Conservation (phyloP, 495 filamentous ascomycete species). For the Penicilliopsis zonata region DNA sequence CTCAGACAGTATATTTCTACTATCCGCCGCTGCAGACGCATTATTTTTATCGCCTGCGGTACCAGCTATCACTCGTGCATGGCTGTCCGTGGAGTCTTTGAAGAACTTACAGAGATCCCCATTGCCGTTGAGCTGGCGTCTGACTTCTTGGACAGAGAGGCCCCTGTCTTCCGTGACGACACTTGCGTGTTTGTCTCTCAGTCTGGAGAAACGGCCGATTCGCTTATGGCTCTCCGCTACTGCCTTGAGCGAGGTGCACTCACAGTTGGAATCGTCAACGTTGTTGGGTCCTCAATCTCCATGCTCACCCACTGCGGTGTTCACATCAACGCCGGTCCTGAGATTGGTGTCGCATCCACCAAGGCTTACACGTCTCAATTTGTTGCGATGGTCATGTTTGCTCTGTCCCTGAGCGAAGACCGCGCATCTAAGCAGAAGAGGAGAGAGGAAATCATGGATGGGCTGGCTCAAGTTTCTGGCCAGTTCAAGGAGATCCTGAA, state of each 20-base stretch:
- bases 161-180: slow-evolving; percentile 98
- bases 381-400: slow-evolving; percentile 99
- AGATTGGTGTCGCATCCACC: slow-evolving; percentile 97
- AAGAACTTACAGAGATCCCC: slow-evolving; percentile 95
- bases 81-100: slow-evolving; percentile 94
- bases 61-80: slow-evolving; percentile 98
- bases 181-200: slow-evolving; percentile 98
- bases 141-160: slow-evolving; percentile 93
- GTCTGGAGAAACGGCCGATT: slow-evolving; percentile 98
- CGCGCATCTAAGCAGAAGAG: slow-evolving; percentile 88
- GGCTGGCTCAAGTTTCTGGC: slow-evolving; percentile 69
- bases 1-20: slow-evolving; percentile 91
- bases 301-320: slow-evolving; percentile 98
- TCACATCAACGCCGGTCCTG: slow-evolving; percentile 96
- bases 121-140: slow-evolving; percentile 95
- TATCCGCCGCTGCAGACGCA: slow-evolving; percentile 86
- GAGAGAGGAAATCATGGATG: slow-evolving; percentile 93
- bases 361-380: slow-evolving; percentile 99
- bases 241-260: slow-evolving; percentile 93
- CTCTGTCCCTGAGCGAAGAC: slow-evolving; percentile 88
- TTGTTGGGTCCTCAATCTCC: slow-evolving; percentile 95
- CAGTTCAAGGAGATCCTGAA: slow-evolving; percentile 88
- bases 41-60: slow-evolving; percentile 98
- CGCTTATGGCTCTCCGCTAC: slow-evolving; percentile 90
- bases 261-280: slow-evolving; percentile 96